Evolutionary conservation across 1,284 basidiomycete species (phyloP).

Genomic region (Veloboletus limbatus): DNA sequence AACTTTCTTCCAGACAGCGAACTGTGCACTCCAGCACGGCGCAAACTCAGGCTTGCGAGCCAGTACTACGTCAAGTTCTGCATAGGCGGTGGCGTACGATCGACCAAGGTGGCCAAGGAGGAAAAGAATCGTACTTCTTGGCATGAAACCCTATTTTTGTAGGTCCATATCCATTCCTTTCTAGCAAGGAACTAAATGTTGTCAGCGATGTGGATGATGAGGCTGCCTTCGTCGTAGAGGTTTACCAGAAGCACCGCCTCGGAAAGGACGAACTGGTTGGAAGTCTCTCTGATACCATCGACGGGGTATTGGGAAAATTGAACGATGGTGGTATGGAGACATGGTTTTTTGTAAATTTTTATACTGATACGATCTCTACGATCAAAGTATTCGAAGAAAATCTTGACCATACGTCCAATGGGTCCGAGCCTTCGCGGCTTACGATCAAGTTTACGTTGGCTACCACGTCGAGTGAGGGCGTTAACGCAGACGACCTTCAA

Average conservation of each 20-base stretch:
- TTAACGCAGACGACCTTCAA: not conserved
- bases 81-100: not conserved
- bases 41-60: not conserved
- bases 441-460: constrained; percentile 1
- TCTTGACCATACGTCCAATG: not conserved
- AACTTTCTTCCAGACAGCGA: not conserved
- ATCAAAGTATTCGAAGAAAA: constrained; percentile 7
- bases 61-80: constrained; percentile 1
- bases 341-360: no score
- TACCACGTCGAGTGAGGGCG: not conserved
- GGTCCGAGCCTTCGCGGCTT: not conserved
- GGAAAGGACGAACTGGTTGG: not conserved
- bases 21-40: not conserved
- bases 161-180: not conserved
- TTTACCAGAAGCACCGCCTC: constrained; percentile 2
- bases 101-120: not conserved
- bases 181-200: not conserved
- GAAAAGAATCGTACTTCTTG: not conserved
- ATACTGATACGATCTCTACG: not conserved
- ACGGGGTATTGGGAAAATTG: not conserved
- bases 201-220: constrained; percentile 2
- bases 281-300: not conserved
- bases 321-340: not conserved
- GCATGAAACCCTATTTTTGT: constrained; percentile 8
- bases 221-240: not conserved